Evolutionary conservation across 1,284 basidiomycete genomes (phyloP), one percentile per base, ranked within the genome.

Genomic region (Jaminaea rosea): DNA sequence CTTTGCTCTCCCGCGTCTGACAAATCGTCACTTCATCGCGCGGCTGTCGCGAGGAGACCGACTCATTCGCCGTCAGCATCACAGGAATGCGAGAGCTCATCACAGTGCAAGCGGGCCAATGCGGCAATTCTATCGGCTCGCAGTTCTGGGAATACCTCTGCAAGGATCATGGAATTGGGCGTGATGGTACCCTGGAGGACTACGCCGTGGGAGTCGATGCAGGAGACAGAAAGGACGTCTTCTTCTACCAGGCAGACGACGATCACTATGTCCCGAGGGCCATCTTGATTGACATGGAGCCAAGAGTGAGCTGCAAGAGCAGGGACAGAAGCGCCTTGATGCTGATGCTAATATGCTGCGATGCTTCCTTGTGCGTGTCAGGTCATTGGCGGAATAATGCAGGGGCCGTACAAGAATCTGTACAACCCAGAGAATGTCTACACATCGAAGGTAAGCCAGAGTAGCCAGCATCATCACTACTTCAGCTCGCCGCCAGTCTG

Each of bases 351-450:
- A 10, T 28, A 17, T 36, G 2, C 49, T 41, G 8, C 34, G 28
- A 0, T 42, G 2, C 31, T n/a, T n/a, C 10, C 31, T n/a, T 10
- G 10, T 21, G n/a, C 34, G 3, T 3, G n/a, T 10, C 60, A 96
- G 91, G 93, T 98, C 19, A 93, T 99, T 75, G 89, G 94, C 76
- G 88, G 86, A 60, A 98, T 99, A 67, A 80, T 92, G 34, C 79
- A 84, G 9, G 91, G 90, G n/a, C 84, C 89, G 0, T 94, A 87
- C 78, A 87, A 87, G 50, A 87, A 87, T 64, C 77, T 99, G 24
- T 99, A 97, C 76, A 99, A 99, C 72, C 93, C 93, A 0, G 94
- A 99, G 72, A 99, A 99, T 73, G 91, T 98, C 44, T 97, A 89
- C 72, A 80, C 91, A 21, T 90, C 87, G 6, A 87, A 93, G n/a